A percentile compares a stretch with the other conserved stretches of the same genome.
Evolutionary conservation across 441 rosid genomes (phyloP).

Genomic region (Adansonia grandidieri): DNA sequence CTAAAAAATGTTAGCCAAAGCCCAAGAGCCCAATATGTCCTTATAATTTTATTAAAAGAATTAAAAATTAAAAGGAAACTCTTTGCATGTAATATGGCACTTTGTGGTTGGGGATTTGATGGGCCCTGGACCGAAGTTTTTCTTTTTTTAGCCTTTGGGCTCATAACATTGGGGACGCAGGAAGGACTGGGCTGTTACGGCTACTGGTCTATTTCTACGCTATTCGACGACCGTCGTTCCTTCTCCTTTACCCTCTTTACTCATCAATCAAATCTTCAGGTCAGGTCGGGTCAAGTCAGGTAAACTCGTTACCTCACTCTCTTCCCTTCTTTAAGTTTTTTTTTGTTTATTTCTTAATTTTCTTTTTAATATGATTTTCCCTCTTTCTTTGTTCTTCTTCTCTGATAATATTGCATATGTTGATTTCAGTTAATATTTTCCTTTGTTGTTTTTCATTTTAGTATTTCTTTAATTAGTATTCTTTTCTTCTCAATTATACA

Average conservation of each 20-base stretch:
- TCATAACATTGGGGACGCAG: not conserved
- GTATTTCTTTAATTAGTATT: not conserved
- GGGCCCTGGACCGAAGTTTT: not conserved
- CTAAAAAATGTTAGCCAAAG: no score
- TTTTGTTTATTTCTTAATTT: not conserved
- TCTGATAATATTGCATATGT: not conserved
- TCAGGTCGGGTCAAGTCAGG: not conserved
- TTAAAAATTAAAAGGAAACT: no score
- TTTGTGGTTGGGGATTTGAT: not conserved
- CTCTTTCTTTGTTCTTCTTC: not conserved
- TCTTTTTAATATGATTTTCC: not conserved
- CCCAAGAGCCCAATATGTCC: no score
- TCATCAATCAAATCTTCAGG: not conserved
- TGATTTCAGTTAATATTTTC: not conserved
- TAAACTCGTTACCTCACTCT: not conserved
- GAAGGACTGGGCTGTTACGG: not conserved
- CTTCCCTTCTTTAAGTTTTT: not conserved
- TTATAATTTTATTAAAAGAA: no score
- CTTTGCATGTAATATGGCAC: no score
- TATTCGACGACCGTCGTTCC: not conserved
- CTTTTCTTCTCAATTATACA: not conserved
- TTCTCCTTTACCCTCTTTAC: not conserved
- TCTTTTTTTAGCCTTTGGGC: not conserved
- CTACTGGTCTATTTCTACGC: not conserved
- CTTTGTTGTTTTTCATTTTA: not conserved